Conservation (phyloP, 257 asterid genomes). For the Ajuga chamaepitys region DNA sequence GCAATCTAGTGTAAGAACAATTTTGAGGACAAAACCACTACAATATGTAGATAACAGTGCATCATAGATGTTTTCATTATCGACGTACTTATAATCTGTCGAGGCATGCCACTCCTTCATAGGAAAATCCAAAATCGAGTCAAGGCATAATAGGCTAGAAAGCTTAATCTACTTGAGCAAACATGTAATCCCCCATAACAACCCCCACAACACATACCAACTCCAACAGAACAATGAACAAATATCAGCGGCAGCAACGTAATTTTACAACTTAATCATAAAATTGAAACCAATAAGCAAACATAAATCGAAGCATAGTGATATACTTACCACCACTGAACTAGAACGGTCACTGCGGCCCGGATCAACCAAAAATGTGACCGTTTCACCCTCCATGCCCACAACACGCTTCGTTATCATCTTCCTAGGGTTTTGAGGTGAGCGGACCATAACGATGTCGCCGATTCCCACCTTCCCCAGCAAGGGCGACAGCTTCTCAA, state of each 20-base stretch:
- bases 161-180: not conserved
- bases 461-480: slow-evolving; percentile 67
- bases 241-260: not conserved
- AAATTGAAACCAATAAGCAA: not conserved
- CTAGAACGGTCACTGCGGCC: slow-evolving; percentile 30
- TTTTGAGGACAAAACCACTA: slow-evolving; percentile 4
- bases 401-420: slow-evolving; percentile 65
- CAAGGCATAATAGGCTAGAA: not conserved
- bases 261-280: not conserved
- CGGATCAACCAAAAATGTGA: slow-evolving; percentile 66
- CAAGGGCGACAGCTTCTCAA: slow-evolving; percentile 65
- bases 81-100: not conserved
- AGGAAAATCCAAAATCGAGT: not conserved
- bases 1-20: not conserved
- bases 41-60: not conserved
- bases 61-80: not conserved
- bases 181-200: not conserved
- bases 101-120: not conserved
- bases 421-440: slow-evolving; percentile 84
- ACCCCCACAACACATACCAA: not conserved
- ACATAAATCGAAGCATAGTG: not conserved
- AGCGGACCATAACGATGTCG: slow-evolving; percentile 65
- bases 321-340: slow-evolving; percentile 45
- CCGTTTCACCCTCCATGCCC: slow-evolving; percentile 74
- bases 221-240: not conserved